Evolutionary conservation across 164 flowering plant species (phyloP), one percentile per base, ranked within the genome.

Genomic region (Taxillus chinensis): DNA sequence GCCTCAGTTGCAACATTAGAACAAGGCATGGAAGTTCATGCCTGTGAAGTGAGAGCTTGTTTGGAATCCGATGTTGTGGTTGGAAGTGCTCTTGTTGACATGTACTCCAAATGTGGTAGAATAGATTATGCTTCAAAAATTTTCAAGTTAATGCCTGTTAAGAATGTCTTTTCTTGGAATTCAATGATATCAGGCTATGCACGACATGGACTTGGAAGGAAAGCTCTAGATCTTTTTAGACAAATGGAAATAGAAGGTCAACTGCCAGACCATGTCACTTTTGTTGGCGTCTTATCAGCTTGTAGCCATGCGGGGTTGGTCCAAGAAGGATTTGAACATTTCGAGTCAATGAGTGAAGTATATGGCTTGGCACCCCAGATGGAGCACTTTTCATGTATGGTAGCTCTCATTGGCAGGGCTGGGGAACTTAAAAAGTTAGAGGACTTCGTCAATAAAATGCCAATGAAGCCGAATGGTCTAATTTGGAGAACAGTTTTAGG

Each of bases 161-260:
- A 70, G 70, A 92, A 92, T 70, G 72, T 78, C 27, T 92, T 86
- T 68, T 82, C 98, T 8, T 92, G 96, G 98, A 92, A 92, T 65
- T 86, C 98, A n/a, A 86, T 92, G 92, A 87, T 92, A 72, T 84
- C 91, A 39, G 96, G 95, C 17, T 87, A 79, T 80, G 96, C 98
- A 61, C 78, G 96, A 49, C 89, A 92, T 75, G 98, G 98, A 27
- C 81, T 72, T 48, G 96, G 92, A 27, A 70, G 73, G 5, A 69
- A 87, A 73, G 87, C 95, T 52, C 63, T 92, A 42, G 73, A 78
- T 8, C 67, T 87, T 49, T 92, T 92, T 56, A 41, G 37, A 12
- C 60, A 67, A 62, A 86, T 92, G 95, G 79, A 79, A 70, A 39
- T 62, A 37, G 71, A 69, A 41, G 90, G 80, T 55, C 86, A 74